A percentile compares a stretch with the other conserved stretches of the same genome.
phyloP scores from a whole-genome alignment of 2,329 filamentous ascomycete species.

The Neurospora sp. region DNA sequence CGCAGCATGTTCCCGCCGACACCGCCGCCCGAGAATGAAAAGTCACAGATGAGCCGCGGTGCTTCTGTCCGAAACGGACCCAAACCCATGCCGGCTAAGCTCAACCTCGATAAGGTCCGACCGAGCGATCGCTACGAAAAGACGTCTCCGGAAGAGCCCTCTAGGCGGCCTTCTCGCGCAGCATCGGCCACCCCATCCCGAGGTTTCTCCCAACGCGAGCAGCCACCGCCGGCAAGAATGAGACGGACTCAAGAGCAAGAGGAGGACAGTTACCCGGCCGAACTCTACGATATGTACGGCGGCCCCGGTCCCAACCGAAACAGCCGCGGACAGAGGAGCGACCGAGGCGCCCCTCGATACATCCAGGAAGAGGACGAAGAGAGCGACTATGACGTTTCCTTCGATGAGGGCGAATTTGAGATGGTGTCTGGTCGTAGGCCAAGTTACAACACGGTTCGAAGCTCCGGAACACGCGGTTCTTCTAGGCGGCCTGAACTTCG shows the following conservation, averaged over 20 bases:
- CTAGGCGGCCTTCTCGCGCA: constrained; percentile 31
- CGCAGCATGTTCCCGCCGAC: constrained; percentile 92
- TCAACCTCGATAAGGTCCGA: constrained; percentile 50
- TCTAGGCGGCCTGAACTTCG: constrained; percentile 57
- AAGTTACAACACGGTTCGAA: constrained; percentile 35
- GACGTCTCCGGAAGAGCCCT: constrained; percentile 35
- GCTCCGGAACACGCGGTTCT: constrained; percentile 37
- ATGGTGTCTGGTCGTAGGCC: constrained; percentile 54
- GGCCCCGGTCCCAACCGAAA: constrained; percentile 28
- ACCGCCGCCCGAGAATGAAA: constrained; percentile 86
- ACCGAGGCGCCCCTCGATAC: constrained; percentile 44
- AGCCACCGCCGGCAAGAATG: constrained; percentile 17
- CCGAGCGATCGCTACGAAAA: constrained; percentile 47
- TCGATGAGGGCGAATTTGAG: constrained; percentile 73
- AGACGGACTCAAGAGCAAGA: constrained; percentile 37
- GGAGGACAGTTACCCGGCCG: constrained; percentile 56
- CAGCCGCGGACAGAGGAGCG: constrained; percentile 29
- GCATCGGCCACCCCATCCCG: constrained; percentile 36
- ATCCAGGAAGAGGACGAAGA: constrained; percentile 75
- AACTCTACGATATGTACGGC: constrained; percentile 58
- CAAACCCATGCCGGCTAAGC: constrained; percentile 51
- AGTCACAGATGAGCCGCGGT: constrained; percentile 41
- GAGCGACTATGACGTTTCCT: constrained; percentile 59
- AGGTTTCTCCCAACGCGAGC: constrained; percentile 32
- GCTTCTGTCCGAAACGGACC: constrained; percentile 53